These are phyloP conservation scores for Annona squamosa DNA, from an alignment of 164 flowering plant species.

Conservation along the genomic window DNA sequence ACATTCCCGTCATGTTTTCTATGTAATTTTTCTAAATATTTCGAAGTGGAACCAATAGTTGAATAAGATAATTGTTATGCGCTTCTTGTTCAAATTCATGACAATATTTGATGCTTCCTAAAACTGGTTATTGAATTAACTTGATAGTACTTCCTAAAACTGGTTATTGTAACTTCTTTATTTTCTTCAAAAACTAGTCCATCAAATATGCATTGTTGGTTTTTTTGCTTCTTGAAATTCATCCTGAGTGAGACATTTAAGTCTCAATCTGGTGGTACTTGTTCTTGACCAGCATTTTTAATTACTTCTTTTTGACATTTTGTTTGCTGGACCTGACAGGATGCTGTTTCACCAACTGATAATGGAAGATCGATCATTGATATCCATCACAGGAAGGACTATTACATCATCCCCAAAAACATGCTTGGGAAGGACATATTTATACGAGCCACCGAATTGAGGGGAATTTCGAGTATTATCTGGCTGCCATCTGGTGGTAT, in stretches of 20 bases:
- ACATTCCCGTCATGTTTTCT: neutral
- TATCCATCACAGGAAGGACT: slow-evolving; percentile 51
- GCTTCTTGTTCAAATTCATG: too few relatives aligned
- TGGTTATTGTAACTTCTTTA: neutral
- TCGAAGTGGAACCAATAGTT: neutral
- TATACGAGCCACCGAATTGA: slow-evolving; percentile 52
- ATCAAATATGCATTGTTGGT: too few relatives aligned
- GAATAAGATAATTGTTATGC: too few relatives aligned
- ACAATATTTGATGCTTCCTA: too few relatives aligned
- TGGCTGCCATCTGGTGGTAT: slow-evolving; percentile 80
- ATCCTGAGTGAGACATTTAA: neutral
- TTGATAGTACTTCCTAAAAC: neutral
- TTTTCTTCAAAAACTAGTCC: neutral
- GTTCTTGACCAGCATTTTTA: neutral
- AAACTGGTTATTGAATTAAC: too few relatives aligned
- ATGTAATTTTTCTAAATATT: neutral
- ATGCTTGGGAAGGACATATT: slow-evolving; percentile 90
- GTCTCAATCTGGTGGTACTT: neutral
- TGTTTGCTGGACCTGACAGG: slow-evolving; percentile 32
- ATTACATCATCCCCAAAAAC: slow-evolving; percentile 73
- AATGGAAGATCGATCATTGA: slow-evolving; percentile 45
- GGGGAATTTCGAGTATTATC: slow-evolving; percentile 45
- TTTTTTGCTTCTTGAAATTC: neutral
- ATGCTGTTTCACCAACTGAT: slow-evolving; percentile 28
- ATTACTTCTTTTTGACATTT: neutral